phyloP scores from a whole-genome alignment of 2,329 filamentous ascomycete genomes.

The Emmonsiellopsis sp. region DNA sequence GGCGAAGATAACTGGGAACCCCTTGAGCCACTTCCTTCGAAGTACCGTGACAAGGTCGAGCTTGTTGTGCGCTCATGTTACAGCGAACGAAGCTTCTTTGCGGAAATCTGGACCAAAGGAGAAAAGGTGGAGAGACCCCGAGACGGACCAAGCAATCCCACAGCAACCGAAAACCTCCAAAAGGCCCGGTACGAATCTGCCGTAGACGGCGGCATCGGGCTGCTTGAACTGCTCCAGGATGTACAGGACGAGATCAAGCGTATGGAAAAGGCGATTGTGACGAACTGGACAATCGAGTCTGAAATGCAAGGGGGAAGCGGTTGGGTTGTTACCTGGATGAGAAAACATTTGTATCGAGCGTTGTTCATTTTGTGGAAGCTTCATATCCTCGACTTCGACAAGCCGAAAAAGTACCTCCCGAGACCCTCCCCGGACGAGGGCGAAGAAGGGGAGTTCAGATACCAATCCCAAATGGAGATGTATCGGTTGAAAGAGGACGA shows the following conservation, averaged over 20 bases:
- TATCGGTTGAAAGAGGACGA: neutral
- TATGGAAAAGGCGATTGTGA: neutral
- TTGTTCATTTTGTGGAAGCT: conserved; percentile 3
- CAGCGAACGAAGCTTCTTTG: neutral
- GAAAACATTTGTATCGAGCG: neutral
- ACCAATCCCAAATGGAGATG: neutral
- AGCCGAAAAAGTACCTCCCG: neutral
- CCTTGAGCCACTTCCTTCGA: neutral
- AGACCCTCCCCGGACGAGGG: neutral
- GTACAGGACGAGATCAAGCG: neutral
- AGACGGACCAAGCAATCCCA: neutral
- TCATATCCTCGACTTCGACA: neutral
- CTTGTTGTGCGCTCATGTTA: neutral
- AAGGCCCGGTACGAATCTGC: neutral
- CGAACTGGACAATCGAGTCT: neutral
- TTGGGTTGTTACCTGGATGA: conserved; percentile 1
- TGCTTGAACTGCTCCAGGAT: conserved; percentile 1
- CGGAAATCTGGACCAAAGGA: neutral
- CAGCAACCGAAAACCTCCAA: neutral
- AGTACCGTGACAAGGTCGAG: neutral
- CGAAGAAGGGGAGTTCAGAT: neutral
- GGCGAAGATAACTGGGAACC: neutral
- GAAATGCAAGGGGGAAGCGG: neutral
- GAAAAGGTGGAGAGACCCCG: neutral
- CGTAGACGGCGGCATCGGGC: neutral